Conservation (phyloP, 805 yeast genomes). For the Metschnikowia cerradonensis region DNA sequence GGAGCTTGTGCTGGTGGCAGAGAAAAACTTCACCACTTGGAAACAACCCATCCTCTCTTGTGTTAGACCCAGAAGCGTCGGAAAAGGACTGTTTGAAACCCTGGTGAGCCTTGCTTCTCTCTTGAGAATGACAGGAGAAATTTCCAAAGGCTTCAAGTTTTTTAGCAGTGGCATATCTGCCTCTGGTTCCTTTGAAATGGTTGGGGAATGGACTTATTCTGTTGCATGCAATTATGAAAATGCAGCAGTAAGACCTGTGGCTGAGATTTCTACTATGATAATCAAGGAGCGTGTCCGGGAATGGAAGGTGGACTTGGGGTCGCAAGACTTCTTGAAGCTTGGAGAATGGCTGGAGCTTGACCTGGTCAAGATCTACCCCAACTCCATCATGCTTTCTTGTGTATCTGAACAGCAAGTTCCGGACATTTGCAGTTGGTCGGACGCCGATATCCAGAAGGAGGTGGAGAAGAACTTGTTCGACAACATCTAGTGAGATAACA, state of each 20-base stretch:
- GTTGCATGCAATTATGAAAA: conserved; percentile 8
- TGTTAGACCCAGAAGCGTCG: conserved; percentile 4
- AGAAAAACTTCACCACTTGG: background rate
- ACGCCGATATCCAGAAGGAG: conserved; percentile 1
- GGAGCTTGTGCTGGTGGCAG: conserved; percentile 6
- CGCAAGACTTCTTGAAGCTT: background rate
- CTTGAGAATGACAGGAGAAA: background rate
- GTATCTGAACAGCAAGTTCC: conserved; percentile 12
- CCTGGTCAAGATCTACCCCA: conserved; percentile 8
- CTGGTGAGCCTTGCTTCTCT: conserved; percentile 4
- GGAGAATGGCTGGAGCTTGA: conserved; percentile 7
- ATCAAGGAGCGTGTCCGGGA: conserved; percentile 5
- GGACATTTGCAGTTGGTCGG: conserved; percentile 13
- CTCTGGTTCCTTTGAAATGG: background rate
- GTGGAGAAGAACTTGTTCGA: background rate
- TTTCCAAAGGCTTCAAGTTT: conserved; percentile 8
- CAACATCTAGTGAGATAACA: background rate
- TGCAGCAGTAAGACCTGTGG: conserved; percentile 10
- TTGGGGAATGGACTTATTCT: conserved; percentile 5
- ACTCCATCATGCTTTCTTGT: conserved; percentile 11
- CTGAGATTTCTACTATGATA: conserved; percentile 6
- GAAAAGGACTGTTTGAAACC: conserved; percentile 9
- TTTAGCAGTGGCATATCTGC: background rate
- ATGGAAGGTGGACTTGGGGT: conserved; percentile 8
- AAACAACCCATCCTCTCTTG: conserved; percentile 12